Base-by-base conservation (phyloP, 768 basidiomycete genomes). In the Kwoniella dendrophila region DNA sequence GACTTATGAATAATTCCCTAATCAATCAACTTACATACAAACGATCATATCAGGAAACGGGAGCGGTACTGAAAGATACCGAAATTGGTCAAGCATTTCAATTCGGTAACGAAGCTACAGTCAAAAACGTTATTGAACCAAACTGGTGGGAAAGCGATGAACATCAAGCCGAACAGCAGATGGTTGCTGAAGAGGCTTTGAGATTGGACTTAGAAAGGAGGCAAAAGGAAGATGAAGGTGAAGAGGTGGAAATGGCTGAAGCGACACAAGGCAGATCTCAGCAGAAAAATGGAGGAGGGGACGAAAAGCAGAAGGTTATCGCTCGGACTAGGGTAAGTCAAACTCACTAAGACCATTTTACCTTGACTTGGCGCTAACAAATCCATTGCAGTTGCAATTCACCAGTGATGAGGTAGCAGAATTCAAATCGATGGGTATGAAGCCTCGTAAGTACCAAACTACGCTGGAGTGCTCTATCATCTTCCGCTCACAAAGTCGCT, bases 391-490 rank as follows among this genome's bases (percentile, higher is more conserved):
- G 89, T 87, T 90, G 8, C 90, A 90, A 76, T 94, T 88, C 74
- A 90, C 87, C 0, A 82, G 85, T n/a, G 90, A 91, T 20, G 90
- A 95, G 71, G 82, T 92, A 64, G 85, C 84, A 33, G 84, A 88
- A 14, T 91, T 93, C 80, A 85, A 91, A 66, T 91, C 90, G 0
- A 73, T 96, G 65, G 89, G 87, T 22, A 80, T 90, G 26, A 84
- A 88, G 68, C 88, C 92, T 63, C 85, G 90, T 90, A 66, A 49
- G 82, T 74, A n/a, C n/a, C n/a, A n/a, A n/a, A n/a, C n/a, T 22
- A 26, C 50, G 7, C 34, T 16, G 18, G n/a, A 14, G 45, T 16
- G 16, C 38, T 36, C 16, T 33, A 43, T 50, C 18, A 47, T 40
- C 20, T 47, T 38, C 1, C 12, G 4, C 33, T 18, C 12, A 32